These are phyloP conservation scores for Aureoboletus auriporus DNA, from an alignment of 768 basidiomycete species.

Conservation along the genomic window DNA sequence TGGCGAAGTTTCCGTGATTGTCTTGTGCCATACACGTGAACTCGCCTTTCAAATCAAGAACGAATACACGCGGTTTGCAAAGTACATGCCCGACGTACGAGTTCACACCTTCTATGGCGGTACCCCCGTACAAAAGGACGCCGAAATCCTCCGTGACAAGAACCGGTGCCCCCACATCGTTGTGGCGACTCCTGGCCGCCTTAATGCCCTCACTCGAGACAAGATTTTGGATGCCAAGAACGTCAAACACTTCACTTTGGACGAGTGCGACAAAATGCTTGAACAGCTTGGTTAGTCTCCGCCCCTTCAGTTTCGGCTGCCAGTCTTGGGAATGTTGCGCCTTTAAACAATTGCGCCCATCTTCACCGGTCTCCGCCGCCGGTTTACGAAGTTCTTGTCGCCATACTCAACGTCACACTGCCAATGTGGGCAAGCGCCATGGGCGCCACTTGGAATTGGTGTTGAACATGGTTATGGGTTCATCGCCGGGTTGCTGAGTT, in stretches of 20 bases:
- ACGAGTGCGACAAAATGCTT: conserved; percentile 99
- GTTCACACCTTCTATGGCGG: conserved; percentile 98
- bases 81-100: conserved; percentile 99
- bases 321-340: conserved; percentile 34
- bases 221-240: conserved; percentile 93
- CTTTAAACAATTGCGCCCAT: conserved; percentile 45
- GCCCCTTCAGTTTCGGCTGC: conserved; percentile 66
- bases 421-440: conserved; percentile 37
- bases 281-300: conserved; percentile 99
- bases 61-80: conserved; percentile 97
- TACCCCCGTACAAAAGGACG: conserved; percentile 90
- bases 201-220: conserved; percentile 93
- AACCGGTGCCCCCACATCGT: conserved; percentile 97
- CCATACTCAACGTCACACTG: conserved; percentile 34
- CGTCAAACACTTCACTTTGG: conserved; percentile 98
- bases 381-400: conserved; percentile 35
- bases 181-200: conserved; percentile 95
- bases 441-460: conserved; percentile 37
- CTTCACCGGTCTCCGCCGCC: conserved; percentile 31
- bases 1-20: conserved; percentile 96
- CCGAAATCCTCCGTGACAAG: conserved; percentile 92
- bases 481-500: conserved; percentile 33
- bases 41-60: conserved; percentile 99
- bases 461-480: conserved; percentile 37
- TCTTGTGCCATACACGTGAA: conserved; percentile 98